Base-by-base conservation (phyloP, 1,139 yeast species). In the Blastobotrys ciferrii region DNA sequence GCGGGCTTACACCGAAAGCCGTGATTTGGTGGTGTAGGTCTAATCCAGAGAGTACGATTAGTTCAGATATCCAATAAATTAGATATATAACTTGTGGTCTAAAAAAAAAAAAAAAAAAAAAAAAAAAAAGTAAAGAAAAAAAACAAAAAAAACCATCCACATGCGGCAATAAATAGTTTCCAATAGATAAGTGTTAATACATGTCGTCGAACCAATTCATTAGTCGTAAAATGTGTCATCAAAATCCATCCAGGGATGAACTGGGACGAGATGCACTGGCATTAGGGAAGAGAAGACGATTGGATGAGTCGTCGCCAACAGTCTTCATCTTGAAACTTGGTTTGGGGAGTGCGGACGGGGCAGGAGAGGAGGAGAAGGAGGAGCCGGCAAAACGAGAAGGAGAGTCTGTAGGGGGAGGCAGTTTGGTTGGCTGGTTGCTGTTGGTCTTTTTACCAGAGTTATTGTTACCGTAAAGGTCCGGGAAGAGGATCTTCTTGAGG, bases 341-440 rank as follows among this genome's bases (percentile, higher is more conserved):
- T 37, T 67, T 62, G n/a, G 76, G 76, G 17, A 72, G 58, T 12
- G 72, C 59, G n/a, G 71, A 65, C 1, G 76, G 70, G 4, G 73
- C 75, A 4, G 76, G 76, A 1, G 76, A 70, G 3, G 69, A 58
- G 45, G 69, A 69, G 58, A 72, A 72, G 20, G 70, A 67, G 14
- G 74, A 69, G 5, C 75, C 75, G 4, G 74, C 72, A 58, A 61
- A 67, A 32, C 52, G 47, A 18, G 56, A 52, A 7, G 54, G 40
- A n/a, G 41, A 19, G 25, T 31, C 44, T 1, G 43, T 45, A 4
- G 48, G 49, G 11, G 50, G 40, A 4, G 46, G 33, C 33, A 23
- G 42, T 6, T 15, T 38, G 28, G 37, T 39, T 7, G 18, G 28
- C 40, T 36, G 18, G 36, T 46, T 35, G 18, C 17, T 25, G n/a